These are phyloP conservation scores for Citrus reticulata DNA, from an alignment of 345 rosid species.

Conservation along the genomic window DNA sequence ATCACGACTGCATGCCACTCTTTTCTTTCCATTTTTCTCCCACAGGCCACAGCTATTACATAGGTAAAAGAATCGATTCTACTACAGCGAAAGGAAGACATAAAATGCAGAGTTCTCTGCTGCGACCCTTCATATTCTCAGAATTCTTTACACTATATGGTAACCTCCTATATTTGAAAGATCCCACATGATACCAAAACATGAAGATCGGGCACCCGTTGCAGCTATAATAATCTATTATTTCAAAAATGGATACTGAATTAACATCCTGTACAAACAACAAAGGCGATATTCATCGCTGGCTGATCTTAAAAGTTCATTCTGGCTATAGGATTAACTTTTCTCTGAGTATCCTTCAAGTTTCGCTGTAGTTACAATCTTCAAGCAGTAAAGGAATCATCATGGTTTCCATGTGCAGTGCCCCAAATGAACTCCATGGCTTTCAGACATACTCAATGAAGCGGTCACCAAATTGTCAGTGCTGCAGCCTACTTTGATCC, in stretches of 20 bases:
- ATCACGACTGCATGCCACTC: too few species aligned
- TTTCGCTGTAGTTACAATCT: neutral
- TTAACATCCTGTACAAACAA: neutral
- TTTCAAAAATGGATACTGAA: neutral
- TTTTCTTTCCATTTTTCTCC: too few species aligned
- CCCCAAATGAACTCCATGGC: constrained; percentile 1
- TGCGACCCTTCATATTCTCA: neutral
- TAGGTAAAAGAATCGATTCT: neutral
- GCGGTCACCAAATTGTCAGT: neutral
- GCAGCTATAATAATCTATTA: neutral
- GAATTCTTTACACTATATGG: neutral
- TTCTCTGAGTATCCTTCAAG: neutral
- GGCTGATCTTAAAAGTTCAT: neutral
- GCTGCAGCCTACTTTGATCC: neutral
- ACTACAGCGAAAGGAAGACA: neutral
- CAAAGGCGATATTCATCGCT: neutral
- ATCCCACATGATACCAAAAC: neutral
- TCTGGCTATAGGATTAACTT: neutral
- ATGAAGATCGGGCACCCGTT: neutral
- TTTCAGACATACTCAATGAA: neutral
- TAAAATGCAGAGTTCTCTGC: too few species aligned
- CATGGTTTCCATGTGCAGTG: neutral
- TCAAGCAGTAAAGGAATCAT: neutral
- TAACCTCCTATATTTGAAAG: neutral
- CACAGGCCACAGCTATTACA: neutral